Base-by-base conservation (phyloP, 495 filamentous ascomycete species). In the Daldinia childiae region DNA sequence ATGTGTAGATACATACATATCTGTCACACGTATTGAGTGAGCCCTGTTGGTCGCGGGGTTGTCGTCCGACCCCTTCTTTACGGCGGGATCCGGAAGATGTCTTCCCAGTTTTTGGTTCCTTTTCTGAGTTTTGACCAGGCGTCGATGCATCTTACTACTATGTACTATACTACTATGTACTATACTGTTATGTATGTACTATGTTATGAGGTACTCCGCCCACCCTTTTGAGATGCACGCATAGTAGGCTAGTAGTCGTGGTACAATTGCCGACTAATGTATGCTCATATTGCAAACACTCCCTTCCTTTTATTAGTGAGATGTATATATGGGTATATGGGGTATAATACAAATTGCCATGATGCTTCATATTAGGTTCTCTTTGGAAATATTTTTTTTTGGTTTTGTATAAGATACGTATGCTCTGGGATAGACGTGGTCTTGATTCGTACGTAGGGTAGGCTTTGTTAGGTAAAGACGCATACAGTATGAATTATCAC, bases 11-110 rank as follows among this genome's bases (percentile, higher is more conserved):
- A 36, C 34, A 14, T 55, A 43, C 41, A 48, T 54, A 26, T 38
- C 38, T 64, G 30, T 72, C 58, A 58, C 68, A 64, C 19, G 48
- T 24, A 61, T 38, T 52, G 24, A 52, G 17, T 19, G 52, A 34
- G 62, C 41, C 62, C 45, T 62, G 58, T 51, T 58, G 30, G 43
- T n/a, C 63, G 64, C 58, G 69, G 69, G 69, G 64, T 71, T 19
- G 30, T 64, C 64, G 48, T 72, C 27, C 59, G 45, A 67, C 63
- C 59, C n/a, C n/a, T 71, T 63, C 57, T 58, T 39, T 55, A 32
- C 64, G 68, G 68, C 36, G 58, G 63, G 58, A 59, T 38, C 60
- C 69, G 69, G 69, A 52, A 72, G 63, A 66, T 38, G 30, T 12
- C 27, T 58, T 71, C 57, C 52, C 62, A 66, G 64, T 56, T 70